Conservation (phyloP, 768 basidiomycete genomes). For the Cystobasidium onofrii region DNA sequence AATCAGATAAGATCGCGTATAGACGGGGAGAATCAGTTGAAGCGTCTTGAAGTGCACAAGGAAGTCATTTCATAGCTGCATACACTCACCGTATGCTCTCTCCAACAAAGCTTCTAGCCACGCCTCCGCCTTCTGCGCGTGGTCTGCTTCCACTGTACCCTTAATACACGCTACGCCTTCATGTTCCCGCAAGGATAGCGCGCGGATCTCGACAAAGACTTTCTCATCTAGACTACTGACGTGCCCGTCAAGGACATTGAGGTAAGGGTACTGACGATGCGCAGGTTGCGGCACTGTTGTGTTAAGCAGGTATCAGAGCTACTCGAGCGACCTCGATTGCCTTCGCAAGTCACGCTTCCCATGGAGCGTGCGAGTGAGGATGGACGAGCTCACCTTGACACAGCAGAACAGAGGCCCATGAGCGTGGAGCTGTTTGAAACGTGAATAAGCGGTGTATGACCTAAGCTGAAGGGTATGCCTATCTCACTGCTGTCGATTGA, state of each 20-base stretch:
- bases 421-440: background rate
- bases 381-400: slow-evolving; percentile 22
- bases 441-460: background rate
- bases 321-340: background rate
- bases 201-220: slow-evolving; percentile 48
- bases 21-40: background rate
- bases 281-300: slow-evolving; percentile 23
- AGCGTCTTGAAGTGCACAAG: background rate
- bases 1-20: background rate
- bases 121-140: slow-evolving; percentile 46
- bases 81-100: slow-evolving; percentile 44
- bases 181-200: slow-evolving; percentile 51
- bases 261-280: slow-evolving; percentile 20
- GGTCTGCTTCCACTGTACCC: slow-evolving; percentile 49
- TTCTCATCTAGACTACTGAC: background rate
- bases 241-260: slow-evolving; percentile 13
- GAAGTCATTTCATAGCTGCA: background rate
- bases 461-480: too few species aligned
- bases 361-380: too few species aligned
- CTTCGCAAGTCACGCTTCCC: background rate
- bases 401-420: slow-evolving; percentile 11
- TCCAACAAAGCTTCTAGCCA: slow-evolving; percentile 58
- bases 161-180: slow-evolving; percentile 50
- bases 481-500: slow-evolving; percentile 27
- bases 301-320: background rate